Evolutionary conservation across 805 yeast genomes (phyloP).

Genomic region (Blastobotrys robertii): DNA sequence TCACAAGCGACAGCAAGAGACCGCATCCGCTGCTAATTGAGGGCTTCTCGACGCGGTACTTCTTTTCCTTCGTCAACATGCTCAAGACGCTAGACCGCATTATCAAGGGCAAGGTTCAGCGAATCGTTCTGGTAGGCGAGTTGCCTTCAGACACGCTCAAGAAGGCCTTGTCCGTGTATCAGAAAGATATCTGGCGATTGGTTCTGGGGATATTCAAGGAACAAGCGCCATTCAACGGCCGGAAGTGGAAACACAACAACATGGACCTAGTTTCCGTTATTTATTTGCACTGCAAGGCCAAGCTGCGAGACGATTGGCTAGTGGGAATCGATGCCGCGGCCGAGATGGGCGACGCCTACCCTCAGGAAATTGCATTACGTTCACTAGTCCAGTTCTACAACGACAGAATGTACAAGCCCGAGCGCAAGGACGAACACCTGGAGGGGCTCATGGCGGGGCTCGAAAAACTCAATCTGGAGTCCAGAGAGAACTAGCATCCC

Average conservation of each 20-base stretch:
- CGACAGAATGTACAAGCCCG: conserved; percentile 28
- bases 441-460: no score
- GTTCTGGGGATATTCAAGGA: conserved; percentile 66
- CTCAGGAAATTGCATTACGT: conserved; percentile 77
- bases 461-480: no score
- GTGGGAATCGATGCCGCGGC: conserved; percentile 70
- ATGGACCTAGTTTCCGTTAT: conserved; percentile 91
- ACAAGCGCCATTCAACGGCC: conserved; percentile 81
- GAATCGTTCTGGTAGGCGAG: conserved; percentile 54
- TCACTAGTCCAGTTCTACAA: conserved; percentile 73
- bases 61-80: conserved; percentile 35
- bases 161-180: conserved; percentile 49
- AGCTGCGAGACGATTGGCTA: conserved; percentile 79
- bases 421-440: no score
- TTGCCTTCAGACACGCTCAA: conserved; percentile 52
- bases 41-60: conserved; percentile 14
- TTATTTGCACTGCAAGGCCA: conserved; percentile 62
- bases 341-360: conserved; percentile 66
- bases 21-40: background rate
- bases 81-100: conserved; percentile 48
- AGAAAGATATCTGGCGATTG: conserved; percentile 53
- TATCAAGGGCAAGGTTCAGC: conserved; percentile 59
- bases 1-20: no score
- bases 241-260: conserved; percentile 86
- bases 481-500: no score